Evolutionary conservation across 176 grass and related monocot genomes (phyloP).

Genomic region (Tillandsia leiboldiana): DNA sequence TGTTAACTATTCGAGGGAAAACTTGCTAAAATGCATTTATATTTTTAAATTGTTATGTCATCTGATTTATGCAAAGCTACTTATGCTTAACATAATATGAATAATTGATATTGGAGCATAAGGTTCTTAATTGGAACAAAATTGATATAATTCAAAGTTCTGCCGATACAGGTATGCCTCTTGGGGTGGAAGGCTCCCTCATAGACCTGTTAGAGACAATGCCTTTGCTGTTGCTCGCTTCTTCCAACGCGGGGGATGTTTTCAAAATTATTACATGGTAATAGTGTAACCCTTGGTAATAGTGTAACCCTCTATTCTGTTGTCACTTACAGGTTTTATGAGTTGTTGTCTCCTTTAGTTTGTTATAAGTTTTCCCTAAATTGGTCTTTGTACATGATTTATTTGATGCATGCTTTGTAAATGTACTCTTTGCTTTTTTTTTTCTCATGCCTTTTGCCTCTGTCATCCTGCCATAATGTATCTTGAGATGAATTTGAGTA

Average conservation of each 20-base stretch:
- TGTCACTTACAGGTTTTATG: not conserved
- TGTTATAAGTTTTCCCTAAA: not conserved
- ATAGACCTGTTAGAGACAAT: slow-evolving; percentile 78
- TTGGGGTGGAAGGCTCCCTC: slow-evolving; percentile 69
- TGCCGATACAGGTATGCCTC: slow-evolving; percentile 49
- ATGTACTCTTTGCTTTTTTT: slow-evolving; percentile 2
- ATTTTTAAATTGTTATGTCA: not conserved
- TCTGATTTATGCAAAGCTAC: not conserved
- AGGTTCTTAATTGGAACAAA: not conserved
- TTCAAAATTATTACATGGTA: slow-evolving; percentile 99
- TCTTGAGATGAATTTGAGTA: too few relatives aligned
- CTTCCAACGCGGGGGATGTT: slow-evolving; percentile 86
- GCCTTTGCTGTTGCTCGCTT: slow-evolving; percentile 97
- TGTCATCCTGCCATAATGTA: too few relatives aligned
- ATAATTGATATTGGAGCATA: not conserved
- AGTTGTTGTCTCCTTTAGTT: not conserved
- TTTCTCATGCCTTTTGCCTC: not conserved
- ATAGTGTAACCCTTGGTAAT: slow-evolving; percentile 48
- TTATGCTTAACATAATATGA: not conserved
- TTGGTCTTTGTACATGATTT: not conserved
- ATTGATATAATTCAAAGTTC: not conserved
- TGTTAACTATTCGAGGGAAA: not conserved
- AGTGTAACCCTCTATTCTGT: slow-evolving; percentile 1
- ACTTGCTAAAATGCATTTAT: not conserved
- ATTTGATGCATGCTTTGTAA: too few relatives aligned